phyloP scores from a whole-genome alignment of 805 yeast species.

The Limtongia smithiae region DNA sequence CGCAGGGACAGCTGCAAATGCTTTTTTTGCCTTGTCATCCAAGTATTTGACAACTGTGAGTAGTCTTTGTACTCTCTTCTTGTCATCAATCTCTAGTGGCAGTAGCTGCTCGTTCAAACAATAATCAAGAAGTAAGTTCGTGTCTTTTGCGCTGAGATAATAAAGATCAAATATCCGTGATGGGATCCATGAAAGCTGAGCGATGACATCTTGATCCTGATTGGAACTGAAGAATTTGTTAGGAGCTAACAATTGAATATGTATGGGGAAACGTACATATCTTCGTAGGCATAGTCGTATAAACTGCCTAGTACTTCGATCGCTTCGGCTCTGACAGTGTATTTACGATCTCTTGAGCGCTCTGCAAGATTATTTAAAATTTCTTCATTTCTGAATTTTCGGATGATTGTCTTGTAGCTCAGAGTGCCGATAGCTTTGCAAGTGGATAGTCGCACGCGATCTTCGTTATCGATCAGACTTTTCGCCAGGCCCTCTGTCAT shows the following conservation, averaged over 20 bases:
- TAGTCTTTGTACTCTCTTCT: constrained; percentile 52
- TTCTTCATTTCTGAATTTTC: constrained; percentile 46
- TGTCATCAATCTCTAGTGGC: constrained; percentile 46
- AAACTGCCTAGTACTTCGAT: constrained; percentile 53
- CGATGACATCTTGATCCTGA: constrained; percentile 35
- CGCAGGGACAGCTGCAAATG: constrained; percentile 65
- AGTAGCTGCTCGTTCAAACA: constrained; percentile 57
- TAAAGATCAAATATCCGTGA: constrained; percentile 59
- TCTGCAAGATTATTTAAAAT: constrained; percentile 56
- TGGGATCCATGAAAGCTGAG: constrained; percentile 54
- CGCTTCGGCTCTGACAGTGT: constrained; percentile 59
- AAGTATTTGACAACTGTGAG: constrained; percentile 48
- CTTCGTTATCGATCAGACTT: constrained; percentile 72
- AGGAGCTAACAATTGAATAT: constrained; percentile 5
- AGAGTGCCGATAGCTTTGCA: constrained; percentile 48
- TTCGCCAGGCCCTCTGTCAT: constrained; percentile 50
- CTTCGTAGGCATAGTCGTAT: constrained; percentile 48
- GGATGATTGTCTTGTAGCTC: constrained; percentile 46
- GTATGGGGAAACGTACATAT: constrained; percentile 4
- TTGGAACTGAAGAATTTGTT: constrained; percentile 19
- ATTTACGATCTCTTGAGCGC: constrained; percentile 66
- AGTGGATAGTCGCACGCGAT: constrained; percentile 62
- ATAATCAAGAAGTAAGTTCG: constrained; percentile 63
- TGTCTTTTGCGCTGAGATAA: constrained; percentile 67
- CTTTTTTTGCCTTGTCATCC: constrained; percentile 54